Evolutionary conservation across 2,329 filamentous ascomycete species (phyloP), one percentile per base, ranked within the genome.

Genomic region (Trichoderma lentiforme): DNA sequence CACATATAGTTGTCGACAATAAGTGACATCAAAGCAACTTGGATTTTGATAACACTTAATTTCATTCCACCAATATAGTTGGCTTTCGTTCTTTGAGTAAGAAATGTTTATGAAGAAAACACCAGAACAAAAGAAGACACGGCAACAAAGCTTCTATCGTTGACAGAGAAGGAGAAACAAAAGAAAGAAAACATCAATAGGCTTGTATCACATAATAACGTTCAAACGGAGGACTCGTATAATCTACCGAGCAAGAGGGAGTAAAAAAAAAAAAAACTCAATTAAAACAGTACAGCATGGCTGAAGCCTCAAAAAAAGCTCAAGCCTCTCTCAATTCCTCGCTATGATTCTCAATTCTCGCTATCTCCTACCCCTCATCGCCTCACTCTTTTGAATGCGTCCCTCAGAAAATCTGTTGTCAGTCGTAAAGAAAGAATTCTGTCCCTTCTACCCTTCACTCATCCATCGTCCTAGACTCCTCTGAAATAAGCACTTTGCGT

Each of bases 231-330:
- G 18, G 28, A 56, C 12, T 36, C 53, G 12, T 36, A 65, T 1
- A n/a, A 53, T 21, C 3, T 12, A 32, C 1, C 6, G 14, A 53
- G 28, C 8, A 9, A 12, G 39, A 43, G 18, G 15, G 39, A 1
- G 18, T 39, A 36, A 18, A 56, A 36, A 15, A 53, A 34, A 53
- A 56, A 51, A 26, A 21, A 21, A 3, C 11, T 66, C n/a, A 26
- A 66, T 66, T 56, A 66, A 66, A 66, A 24, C 43, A 66, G 36
- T 56, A 56, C 47, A 32, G 63, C 63, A 66, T 66, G 47, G 47
- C 63, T 28, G 15, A 39, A 66, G 34, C 47, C 21, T 53, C 21
- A n/a, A 34, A 9, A 36, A 21, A 36, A 56, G 63, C 30, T 56
- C n/a, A 56, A 56, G 30, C 30, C 47, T 39, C 32, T 66, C 47